Evolutionary conservation across 345 rosid species (phyloP), one percentile per base, ranked within the genome.

Genomic region (Dimocarpus longan): DNA sequence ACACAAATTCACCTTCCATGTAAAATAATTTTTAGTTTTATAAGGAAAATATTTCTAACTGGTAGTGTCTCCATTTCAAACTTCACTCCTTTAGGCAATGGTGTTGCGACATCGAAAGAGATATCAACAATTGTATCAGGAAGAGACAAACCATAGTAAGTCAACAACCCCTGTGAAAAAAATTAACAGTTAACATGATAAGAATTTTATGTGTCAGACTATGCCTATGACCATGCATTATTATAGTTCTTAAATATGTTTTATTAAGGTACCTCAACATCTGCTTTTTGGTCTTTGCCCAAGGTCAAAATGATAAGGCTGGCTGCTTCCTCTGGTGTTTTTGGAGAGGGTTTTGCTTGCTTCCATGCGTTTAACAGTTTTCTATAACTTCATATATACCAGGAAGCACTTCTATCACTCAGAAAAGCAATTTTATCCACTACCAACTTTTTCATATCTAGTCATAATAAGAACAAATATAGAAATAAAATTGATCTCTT

Each of bases 291-390:
- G 84, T 94, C 92, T 8, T 87, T 76, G 78, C 84, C 87, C 76
- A 96, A 80, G 76, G 93, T 85, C 69, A 83, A 83, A 54, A 89
- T 75, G 48, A 96, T 79, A 80, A 94, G 88, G 82, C 86, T 90
- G 8, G 93, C 82, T 16, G 93, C 97, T 72, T 90, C 94, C 79
- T 94, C 93, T n/a, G 91, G 83, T 16, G 93, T 89, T 78, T 69
- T 84, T 15, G 98, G 97, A 62, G 86, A 93, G 11, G 97, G 94
- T n/a, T 86, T 88, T 24, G 94, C 84, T 85, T 88, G 89, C 79
- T 77, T 90, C 99, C 99, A 94, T 46, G 95, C 95, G 74, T 85
- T 93, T 19, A 86, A 74, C 40, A 96, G 83, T 80, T 94, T 96
- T 80, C 88, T 85, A 80, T 94, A 96, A 97, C 99, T 93, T 86